Conservation (phyloP, 2,329 filamentous ascomycete species). For the Lachnellula occidentalis region DNA sequence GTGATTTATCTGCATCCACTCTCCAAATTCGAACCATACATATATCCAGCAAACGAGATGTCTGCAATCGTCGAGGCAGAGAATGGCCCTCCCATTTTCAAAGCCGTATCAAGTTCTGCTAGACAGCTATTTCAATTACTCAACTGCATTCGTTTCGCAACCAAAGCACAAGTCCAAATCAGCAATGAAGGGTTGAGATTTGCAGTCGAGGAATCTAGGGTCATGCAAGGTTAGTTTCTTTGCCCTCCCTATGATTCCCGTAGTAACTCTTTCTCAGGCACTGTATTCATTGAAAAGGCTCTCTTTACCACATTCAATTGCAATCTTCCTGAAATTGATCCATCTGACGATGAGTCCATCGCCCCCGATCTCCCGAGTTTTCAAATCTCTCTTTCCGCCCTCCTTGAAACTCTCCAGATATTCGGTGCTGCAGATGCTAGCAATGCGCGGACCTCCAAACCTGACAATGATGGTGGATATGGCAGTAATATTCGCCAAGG, state of each 20-base stretch:
- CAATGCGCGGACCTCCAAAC: constrained; percentile 47
- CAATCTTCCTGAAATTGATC: constrained; percentile 42
- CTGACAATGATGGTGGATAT: constrained; percentile 51
- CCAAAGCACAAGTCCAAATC: constrained; percentile 63
- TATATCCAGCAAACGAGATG: constrained; percentile 18
- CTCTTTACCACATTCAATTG: constrained; percentile 85
- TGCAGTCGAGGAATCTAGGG: constrained; percentile 78
- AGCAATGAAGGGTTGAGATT: constrained; percentile 82
- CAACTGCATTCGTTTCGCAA: constrained; percentile 51
- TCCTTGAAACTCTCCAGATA: constrained; percentile 92
- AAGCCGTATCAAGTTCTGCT: constrained; percentile 71
- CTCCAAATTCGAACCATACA: background rate
- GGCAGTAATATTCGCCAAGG: constrained; percentile 57
- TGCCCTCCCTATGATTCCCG: constrained; percentile 1
- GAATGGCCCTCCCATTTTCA: constrained; percentile 52
- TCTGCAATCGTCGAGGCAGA: constrained; percentile 23
- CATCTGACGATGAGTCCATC: constrained; percentile 34
- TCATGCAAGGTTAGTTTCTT: constrained; percentile 73
- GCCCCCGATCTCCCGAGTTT: constrained; percentile 58
- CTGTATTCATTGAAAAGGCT: constrained; percentile 79
- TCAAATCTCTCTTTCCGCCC: constrained; percentile 77
- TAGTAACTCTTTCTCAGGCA: constrained; percentile 40
- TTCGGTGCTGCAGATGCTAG: constrained; percentile 77
- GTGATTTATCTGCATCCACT: constrained; percentile 12
- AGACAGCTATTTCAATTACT: constrained; percentile 64